Evolutionary conservation across 352 stramenopile genomes (phyloP).

Genomic region (Pythium biforme): DNA sequence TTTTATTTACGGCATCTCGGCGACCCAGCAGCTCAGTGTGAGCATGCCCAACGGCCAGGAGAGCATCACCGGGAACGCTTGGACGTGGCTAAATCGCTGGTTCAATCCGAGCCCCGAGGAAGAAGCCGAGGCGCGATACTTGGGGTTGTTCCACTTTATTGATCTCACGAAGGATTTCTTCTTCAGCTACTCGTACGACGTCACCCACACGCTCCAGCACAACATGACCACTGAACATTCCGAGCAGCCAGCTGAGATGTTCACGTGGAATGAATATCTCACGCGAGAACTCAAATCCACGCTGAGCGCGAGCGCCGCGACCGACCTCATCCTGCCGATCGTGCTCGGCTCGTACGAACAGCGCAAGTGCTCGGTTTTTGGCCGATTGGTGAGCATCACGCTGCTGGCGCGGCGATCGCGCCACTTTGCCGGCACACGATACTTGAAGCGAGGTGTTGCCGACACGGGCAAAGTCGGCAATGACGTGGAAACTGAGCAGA

Average conservation of each 20-base stretch:
- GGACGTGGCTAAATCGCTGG: slow-evolving; percentile 79
- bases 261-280: slow-evolving; percentile 97
- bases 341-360: slow-evolving; percentile 97
- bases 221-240: slow-evolving; percentile 92
- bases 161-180: slow-evolving; percentile 99
- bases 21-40: slow-evolving; percentile 90
- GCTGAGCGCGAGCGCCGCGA: slow-evolving; percentile 80
- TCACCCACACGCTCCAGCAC: slow-evolving; percentile 96
- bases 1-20: slow-evolving; percentile 97
- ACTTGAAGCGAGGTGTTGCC: slow-evolving; percentile 96
- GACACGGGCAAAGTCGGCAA: slow-evolving; percentile 99
- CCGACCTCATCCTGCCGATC: slow-evolving; percentile 88
- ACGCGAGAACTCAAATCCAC: slow-evolving; percentile 90
- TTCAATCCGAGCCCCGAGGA: slow-evolving; percentile 82
- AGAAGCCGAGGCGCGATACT: slow-evolving; percentile 88
- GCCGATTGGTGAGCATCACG: slow-evolving; percentile 93
- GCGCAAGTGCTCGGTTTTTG: slow-evolving; percentile 95
- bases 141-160: slow-evolving; percentile 97
- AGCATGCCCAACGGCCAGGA: slow-evolving; percentile 50
- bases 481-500: slow-evolving; percentile 99
- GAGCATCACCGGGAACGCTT: slow-evolving; percentile 29
- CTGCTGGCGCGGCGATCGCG: slow-evolving; percentile 95
- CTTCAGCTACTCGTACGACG: slow-evolving; percentile 98
- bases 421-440: slow-evolving; percentile 98
- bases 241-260: slow-evolving; percentile 90